phyloP scores from a whole-genome alignment of 331 rosid species.

The Rhamnella rubrinervis region DNA sequence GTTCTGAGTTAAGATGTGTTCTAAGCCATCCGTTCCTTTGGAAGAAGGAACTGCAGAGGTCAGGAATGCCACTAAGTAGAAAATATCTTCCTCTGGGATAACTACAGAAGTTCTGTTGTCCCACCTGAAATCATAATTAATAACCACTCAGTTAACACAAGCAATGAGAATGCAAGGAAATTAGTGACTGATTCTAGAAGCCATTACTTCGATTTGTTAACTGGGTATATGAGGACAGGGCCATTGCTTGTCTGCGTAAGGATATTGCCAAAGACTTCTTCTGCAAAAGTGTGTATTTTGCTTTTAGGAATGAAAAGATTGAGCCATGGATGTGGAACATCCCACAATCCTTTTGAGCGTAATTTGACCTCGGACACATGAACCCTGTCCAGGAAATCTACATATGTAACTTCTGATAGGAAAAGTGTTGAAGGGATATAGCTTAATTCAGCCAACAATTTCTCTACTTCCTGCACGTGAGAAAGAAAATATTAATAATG shows the following conservation, averaged over 20 bases:
- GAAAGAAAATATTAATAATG: constrained; percentile 22
- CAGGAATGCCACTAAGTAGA: constrained; percentile 88
- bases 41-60: constrained; percentile 85
- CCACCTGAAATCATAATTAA: constrained; percentile 68
- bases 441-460: constrained; percentile 54
- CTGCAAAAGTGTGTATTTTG: constrained; percentile 73
- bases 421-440: constrained; percentile 82
- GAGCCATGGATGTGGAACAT: constrained; percentile 99
- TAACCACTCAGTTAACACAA: constrained; percentile 20
- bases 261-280: constrained; percentile 75
- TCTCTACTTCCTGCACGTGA: constrained; percentile 63
- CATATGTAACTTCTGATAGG: constrained; percentile 67
- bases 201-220: constrained; percentile 83
- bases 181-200: constrained; percentile 14
- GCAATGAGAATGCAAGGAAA: constrained; percentile 2
- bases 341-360: constrained; percentile 93
- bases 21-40: constrained; percentile 67
- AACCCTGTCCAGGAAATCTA: constrained; percentile 86
- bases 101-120: constrained; percentile 79
- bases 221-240: constrained; percentile 94
- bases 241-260: constrained; percentile 91
- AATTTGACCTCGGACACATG: constrained; percentile 81
- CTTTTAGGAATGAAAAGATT: constrained; percentile 86
- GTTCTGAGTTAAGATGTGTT: constrained; percentile 73
- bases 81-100: constrained; percentile 76